These are phyloP conservation scores for Eimeria falciformis DNA, from an alignment of 169 alveolate genomes.

Conservation along the genomic window DNA sequence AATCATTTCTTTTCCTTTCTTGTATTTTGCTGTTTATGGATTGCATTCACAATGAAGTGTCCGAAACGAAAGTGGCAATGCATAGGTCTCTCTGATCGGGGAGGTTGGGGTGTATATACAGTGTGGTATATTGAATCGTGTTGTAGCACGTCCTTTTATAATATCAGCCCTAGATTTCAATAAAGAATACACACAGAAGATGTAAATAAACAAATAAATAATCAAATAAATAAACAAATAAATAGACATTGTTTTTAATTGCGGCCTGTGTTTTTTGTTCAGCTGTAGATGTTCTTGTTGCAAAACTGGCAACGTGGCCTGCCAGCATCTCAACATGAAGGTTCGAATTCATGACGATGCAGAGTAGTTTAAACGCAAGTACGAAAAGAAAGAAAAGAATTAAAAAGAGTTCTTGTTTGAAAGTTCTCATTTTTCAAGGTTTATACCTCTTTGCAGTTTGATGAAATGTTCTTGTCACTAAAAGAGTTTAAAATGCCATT, in stretches of 20 bases:
- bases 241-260: neutral
- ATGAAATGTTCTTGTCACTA: too few relatives aligned
- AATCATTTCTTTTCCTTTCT: too few relatives aligned
- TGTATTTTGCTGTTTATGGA: too few relatives aligned
- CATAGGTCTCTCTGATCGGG: too few relatives aligned
- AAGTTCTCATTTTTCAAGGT: too few relatives aligned
- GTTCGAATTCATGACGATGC: neutral
- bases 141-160: neutral
- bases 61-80: too few relatives aligned
- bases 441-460: too few relatives aligned
- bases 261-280: neutral
- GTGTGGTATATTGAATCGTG: neutral
- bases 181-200: neutral
- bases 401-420: too few relatives aligned
- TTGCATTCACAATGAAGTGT: too few relatives aligned
- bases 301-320: neutral
- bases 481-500: too few relatives aligned
- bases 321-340: neutral
- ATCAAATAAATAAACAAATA: neutral
- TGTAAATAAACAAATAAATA: neutral
- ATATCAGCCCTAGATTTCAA: neutral
- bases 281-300: conserved; percentile 5
- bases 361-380: neutral
- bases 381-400: too few relatives aligned
- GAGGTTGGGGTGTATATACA: too few relatives aligned